Percentiles rank a stretch among this genome's conserved stretches.
These are phyloP conservation scores for Diaporthe longicolla DNA, from an alignment of 2,329 filamentous ascomycete genomes.

Conservation along the genomic window DNA sequence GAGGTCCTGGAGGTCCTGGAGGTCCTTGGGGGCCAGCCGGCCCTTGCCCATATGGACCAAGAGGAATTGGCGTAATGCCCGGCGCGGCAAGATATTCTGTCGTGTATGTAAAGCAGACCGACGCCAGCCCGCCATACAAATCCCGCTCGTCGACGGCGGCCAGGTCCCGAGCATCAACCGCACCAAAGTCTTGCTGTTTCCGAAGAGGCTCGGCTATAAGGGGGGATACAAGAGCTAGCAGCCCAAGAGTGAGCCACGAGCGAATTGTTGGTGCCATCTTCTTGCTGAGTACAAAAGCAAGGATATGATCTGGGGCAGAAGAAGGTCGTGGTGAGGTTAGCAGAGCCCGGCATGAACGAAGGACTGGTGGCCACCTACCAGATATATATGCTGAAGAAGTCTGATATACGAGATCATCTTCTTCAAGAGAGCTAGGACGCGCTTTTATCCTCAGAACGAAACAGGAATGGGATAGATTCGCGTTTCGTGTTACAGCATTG, in stretches of 20 bases:
- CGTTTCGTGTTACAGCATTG: slow-evolving; percentile 15
- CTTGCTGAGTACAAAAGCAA: background rate
- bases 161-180: slow-evolving; percentile 1
- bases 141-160: slow-evolving; percentile 5
- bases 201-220: background rate
- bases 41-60: background rate
- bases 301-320: slow-evolving; percentile 7
- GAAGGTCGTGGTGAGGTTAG: slow-evolving; percentile 17
- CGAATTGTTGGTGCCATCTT: slow-evolving; percentile 26
- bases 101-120: slow-evolving; percentile 32
- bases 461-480: slow-evolving; percentile 22
- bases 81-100: slow-evolving; percentile 33
- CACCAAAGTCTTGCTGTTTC: background rate
- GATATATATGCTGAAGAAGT: slow-evolving; percentile 15
- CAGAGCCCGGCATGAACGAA: background rate
- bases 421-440: background rate
- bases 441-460: background rate
- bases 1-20: background rate
- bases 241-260: slow-evolving; percentile 32
- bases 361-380: slow-evolving; percentile 20
- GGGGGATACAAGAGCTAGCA: slow-evolving; percentile 29
- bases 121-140: slow-evolving; percentile 5
- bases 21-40: background rate
- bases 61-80: background rate
- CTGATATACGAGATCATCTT: background rate